A percentile compares a stretch with the other conserved stretches of the same genome.
phyloP scores from a whole-genome alignment of 1,284 basidiomycete genomes.

The Pascua sp. region DNA sequence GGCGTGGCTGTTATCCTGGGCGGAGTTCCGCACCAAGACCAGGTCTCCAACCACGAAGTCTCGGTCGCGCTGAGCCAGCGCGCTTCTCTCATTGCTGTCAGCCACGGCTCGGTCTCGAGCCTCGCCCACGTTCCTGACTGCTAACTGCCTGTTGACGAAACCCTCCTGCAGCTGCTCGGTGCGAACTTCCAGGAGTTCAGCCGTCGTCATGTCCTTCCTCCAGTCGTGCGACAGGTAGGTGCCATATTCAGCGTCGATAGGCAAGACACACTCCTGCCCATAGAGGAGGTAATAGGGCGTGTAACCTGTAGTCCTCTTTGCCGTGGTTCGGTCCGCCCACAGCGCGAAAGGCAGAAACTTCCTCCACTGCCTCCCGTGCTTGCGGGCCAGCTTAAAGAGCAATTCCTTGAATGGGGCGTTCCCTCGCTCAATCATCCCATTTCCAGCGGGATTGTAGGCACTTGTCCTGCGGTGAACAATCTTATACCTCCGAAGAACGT shows the following conservation, averaged over 20 bases:
- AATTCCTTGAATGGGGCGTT: constrained; percentile 9
- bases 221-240: background rate
- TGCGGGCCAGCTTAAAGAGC: constrained; percentile 3
- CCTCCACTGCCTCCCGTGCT: background rate
- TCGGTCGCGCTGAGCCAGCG: background rate
- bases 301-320: constrained; percentile 2
- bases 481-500: background rate
- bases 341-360: background rate
- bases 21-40: constrained; percentile 4
- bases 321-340: constrained; percentile 7
- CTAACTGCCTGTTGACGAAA: background rate
- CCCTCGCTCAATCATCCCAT: constrained; percentile 9
- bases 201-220: background rate
- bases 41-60: background rate
- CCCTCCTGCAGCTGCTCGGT: background rate
- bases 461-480: background rate
- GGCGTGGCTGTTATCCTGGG: background rate
- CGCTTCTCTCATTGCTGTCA: background rate
- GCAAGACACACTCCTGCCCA: constrained; percentile 3
- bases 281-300: constrained; percentile 5
- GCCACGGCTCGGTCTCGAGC: background rate
- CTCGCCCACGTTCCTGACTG: background rate
- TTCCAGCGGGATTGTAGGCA: constrained; percentile 2
- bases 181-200: background rate
- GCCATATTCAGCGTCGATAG: constrained; percentile 2